Evolutionary conservation across 2,329 filamentous ascomycete genomes (phyloP), one percentile per base, ranked within the genome.

Genomic region (Gnomoniopsis smithogilvyi): DNA sequence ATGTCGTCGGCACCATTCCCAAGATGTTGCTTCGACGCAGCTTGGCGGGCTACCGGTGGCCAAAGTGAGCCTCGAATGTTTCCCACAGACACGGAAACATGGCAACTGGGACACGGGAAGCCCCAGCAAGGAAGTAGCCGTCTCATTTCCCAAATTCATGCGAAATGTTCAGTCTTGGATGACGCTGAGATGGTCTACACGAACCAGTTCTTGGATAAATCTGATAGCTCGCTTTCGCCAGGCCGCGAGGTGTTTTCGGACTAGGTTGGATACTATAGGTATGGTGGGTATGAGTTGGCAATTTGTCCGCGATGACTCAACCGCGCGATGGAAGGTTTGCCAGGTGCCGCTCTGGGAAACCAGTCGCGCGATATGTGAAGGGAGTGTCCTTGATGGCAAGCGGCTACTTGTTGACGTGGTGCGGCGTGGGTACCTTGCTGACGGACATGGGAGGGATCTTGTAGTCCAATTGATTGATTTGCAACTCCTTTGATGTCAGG

Each of bases 101-200:
- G 52, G 57, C 57, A 46, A 41, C 49, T 55, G 47, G 52, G 41
- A 30, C 22, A 24, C 17, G 30, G 36, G 26, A 21, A 24, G 24
- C 24, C 57, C 51, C 38, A 19, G 52, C n/a, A 56, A 54, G n/a
- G 17, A 19, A 26, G 56, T 49, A 41, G 47, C 53, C 58, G 54
- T 53, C 56, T 57, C 51, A 58, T 61, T 55, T 60, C 56, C 51
- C 41, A 51, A 8, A 49, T 55, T 56, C 56, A 62, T 62, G 56
- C 56, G 56, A 33, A 51, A 46, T 30, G 36, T 34, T 51, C 12
- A 21, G 7, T 46, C 48, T 14, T 41, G 7, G 12, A 43, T 55
- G 51, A 50, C 45, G 43, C 22, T 50, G 36, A n/a, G 15, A n/a
- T 15, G 12, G 36, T 7, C 17, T 41, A n/a, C 15, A 41, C 12